phyloP scores from a whole-genome alignment of 176 grass and related monocot species.

The Elymus sibiricus region DNA sequence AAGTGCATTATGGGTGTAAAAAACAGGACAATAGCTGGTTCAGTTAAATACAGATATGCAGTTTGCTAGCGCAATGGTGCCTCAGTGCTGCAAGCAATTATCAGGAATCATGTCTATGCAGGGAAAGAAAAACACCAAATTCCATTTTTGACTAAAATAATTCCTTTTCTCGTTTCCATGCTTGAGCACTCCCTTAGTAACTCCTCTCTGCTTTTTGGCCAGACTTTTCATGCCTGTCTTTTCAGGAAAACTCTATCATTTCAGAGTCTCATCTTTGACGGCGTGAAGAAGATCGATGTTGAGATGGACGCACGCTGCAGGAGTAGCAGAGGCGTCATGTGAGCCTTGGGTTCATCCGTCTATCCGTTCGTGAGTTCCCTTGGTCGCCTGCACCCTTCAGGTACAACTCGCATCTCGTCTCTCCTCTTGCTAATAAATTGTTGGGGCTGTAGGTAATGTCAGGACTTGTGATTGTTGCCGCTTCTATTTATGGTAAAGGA shows the following conservation, averaged over 20 bases:
- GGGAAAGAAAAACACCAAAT: not conserved
- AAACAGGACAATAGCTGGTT: not conserved
- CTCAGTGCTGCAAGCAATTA: not conserved
- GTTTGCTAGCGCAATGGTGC: not conserved
- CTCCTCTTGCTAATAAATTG: too few species aligned
- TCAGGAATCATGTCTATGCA: not conserved
- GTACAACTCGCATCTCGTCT: too few species aligned
- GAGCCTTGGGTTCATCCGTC: too few species aligned
- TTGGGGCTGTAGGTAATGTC: too few species aligned
- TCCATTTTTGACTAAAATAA: not conserved
- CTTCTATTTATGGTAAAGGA: slow-evolving; percentile 42
- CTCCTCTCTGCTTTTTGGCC: slow-evolving; percentile 14
- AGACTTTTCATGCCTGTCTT: slow-evolving; percentile 15
- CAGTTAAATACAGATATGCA: not conserved
- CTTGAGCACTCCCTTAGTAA: not conserved
- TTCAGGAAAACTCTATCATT: slow-evolving; percentile 58
- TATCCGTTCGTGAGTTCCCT: too few species aligned
- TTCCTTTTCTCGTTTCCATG: not conserved
- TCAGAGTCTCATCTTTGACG: slow-evolving; percentile 7
- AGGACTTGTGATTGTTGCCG: too few species aligned
- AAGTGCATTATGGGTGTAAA: not conserved
- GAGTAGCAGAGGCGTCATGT: too few species aligned
- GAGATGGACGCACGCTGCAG: too few species aligned
- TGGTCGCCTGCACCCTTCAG: too few species aligned
- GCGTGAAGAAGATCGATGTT: too few species aligned